phyloP scores from a whole-genome alignment of 2,329 filamentous ascomycete genomes.

The Calonectria montana region DNA sequence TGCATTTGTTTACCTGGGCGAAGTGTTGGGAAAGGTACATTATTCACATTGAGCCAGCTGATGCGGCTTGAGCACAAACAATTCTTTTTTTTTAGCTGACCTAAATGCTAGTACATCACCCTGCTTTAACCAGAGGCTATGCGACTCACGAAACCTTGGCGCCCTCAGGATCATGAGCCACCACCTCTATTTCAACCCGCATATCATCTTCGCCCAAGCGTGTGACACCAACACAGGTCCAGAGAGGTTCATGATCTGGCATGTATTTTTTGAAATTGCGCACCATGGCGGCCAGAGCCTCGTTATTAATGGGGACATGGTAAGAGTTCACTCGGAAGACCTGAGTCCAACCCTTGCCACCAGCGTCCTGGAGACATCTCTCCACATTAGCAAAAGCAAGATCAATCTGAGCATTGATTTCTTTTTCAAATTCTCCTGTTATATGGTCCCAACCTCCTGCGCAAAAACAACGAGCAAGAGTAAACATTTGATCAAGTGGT shows the following conservation, averaged over 20 bases:
- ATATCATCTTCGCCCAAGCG: neutral
- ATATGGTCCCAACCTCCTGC: neutral
- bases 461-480: too few relatives aligned
- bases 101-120: too few relatives aligned
- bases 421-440: neutral
- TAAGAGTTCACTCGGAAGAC: slow-evolving; percentile 3
- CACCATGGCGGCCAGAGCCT: neutral
- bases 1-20: too few relatives aligned
- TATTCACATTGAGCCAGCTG: too few relatives aligned
- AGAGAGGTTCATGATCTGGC: neutral
- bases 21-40: too few relatives aligned
- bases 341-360: neutral
- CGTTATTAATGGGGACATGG: slow-evolving; percentile 1
- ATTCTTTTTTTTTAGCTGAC: too few relatives aligned
- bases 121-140: too few relatives aligned
- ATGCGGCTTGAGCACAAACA: too few relatives aligned
- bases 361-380: neutral
- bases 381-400: neutral
- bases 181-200: neutral
- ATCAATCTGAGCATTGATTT: slow-evolving; percentile 1
- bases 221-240: neutral
- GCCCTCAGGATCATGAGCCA: neutral
- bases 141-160: neutral
- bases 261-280: neutral
- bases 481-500: too few relatives aligned